A percentile compares a stretch with the other conserved stretches of the same genome.
These are phyloP conservation scores for Epichloe baconii DNA, from an alignment of 2,329 filamentous ascomycete genomes.

Conservation along the genomic window DNA sequence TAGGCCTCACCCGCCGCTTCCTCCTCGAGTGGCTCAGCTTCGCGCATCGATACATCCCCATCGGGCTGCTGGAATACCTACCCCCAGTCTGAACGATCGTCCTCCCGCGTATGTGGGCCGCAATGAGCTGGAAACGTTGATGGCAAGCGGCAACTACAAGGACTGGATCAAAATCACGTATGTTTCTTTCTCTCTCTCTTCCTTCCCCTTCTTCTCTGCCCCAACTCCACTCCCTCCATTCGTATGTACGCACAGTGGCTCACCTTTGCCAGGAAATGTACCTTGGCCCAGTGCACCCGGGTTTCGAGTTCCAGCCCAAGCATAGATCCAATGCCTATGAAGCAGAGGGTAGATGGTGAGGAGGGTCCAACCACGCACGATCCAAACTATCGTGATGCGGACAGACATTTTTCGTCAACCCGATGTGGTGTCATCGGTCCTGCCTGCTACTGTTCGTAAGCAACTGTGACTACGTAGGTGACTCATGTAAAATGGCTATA, in stretches of 20 bases:
- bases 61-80: slow-evolving; percentile 77
- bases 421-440: too few species aligned
- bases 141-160: slow-evolving; percentile 82
- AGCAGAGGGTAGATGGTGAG: slow-evolving; percentile 38
- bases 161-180: slow-evolving; percentile 99
- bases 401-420: not conserved
- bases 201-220: not conserved
- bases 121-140: slow-evolving; percentile 84
- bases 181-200: slow-evolving; percentile 18
- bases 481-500: too few species aligned
- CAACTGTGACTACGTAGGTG: too few species aligned
- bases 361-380: too few species aligned
- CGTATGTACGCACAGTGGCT: not conserved
- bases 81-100: slow-evolving; percentile 78
- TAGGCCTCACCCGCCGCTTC: slow-evolving; percentile 84
- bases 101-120: slow-evolving; percentile 74
- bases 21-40: slow-evolving; percentile 94
- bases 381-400: not conserved
- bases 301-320: slow-evolving; percentile 93
- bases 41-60: slow-evolving; percentile 76
- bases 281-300: slow-evolving; percentile 75
- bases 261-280: slow-evolving; percentile 71
- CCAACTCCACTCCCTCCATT: not conserved
- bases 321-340: slow-evolving; percentile 92
- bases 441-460: too few species aligned